Conservation (phyloP, 2,329 filamentous ascomycete genomes). For the Fusarium nygamai region DNA sequence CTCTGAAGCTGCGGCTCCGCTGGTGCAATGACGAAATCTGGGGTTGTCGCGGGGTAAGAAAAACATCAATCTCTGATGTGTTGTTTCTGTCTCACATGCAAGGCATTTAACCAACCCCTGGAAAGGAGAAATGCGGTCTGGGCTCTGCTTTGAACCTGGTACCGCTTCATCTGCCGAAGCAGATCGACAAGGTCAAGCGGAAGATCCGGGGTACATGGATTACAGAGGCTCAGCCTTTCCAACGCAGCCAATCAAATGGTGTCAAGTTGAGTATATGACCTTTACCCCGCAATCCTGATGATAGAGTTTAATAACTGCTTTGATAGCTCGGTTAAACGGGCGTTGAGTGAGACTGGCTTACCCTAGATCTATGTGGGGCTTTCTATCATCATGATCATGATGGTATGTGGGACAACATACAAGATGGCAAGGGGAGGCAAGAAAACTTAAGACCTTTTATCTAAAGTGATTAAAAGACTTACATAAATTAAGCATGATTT, state of each 20-base stretch:
- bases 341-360: rapidly evolving
- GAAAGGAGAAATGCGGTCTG: not conserved
- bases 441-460: not conserved
- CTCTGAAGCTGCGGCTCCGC: not conserved
- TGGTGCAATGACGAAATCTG: not conserved
- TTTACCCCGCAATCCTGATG: not conserved
- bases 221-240: not conserved
- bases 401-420: not conserved
- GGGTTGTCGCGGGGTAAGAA: not conserved
- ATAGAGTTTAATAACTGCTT: not conserved
- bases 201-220: not conserved
- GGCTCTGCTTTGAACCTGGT: not conserved
- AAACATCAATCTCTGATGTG: not conserved
- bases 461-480: too few species aligned
- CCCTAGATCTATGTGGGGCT: not conserved
- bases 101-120: not conserved
- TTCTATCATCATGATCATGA: not conserved
- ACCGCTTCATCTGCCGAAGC: not conserved
- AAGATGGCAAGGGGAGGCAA: not conserved
- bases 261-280: not conserved
- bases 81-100: not conserved
- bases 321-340: not conserved
- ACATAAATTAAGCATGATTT: too few species aligned
- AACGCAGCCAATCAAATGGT: not conserved
- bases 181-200: not conserved